Evolutionary conservation across 108 stramenopile genomes (phyloP).

Genomic region (Pseudonitzschia pungens): DNA sequence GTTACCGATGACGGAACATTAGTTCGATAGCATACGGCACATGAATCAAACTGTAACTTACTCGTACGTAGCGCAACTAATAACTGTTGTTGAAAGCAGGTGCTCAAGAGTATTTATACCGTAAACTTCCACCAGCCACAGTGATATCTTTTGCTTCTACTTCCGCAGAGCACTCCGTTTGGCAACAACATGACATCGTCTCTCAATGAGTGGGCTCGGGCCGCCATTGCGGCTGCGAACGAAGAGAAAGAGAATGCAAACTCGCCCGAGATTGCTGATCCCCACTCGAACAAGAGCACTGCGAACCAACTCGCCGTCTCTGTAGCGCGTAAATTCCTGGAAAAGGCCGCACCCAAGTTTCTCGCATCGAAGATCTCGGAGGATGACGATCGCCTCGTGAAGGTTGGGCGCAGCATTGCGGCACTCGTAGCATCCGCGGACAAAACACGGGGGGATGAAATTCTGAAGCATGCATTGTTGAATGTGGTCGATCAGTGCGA

Average conservation of each 20-base stretch:
- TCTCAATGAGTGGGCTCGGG: slow-evolving; percentile 3
- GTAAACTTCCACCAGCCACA: too few species aligned
- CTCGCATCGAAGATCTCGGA: neutral
- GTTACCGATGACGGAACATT: too few species aligned
- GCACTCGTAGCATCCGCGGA: slow-evolving; percentile 35
- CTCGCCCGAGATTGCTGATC: neutral
- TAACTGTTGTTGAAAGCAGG: too few species aligned
- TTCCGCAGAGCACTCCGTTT: neutral
- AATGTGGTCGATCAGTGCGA: neutral
- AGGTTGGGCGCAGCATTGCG: slow-evolving; percentile 61
- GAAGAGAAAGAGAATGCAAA: neutral
- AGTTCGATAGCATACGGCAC: too few species aligned
- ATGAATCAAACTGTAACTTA: too few species aligned
- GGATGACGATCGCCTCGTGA: slow-evolving; percentile 61
- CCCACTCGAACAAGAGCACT: slow-evolving; percentile 4
- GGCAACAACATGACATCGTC: neutral
- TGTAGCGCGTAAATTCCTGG: neutral
- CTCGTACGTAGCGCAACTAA: too few species aligned
- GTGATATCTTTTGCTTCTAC: neutral
- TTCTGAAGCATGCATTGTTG: slow-evolving; percentile 8
- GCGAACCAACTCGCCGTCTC: neutral
- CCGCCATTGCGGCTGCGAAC: neutral
- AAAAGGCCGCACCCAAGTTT: neutral
- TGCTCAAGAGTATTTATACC: too few species aligned
- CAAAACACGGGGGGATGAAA: slow-evolving; percentile 11